Conservation (phyloP, 2,329 filamentous ascomycete genomes). For the Arthrobotrys sinensis region DNA sequence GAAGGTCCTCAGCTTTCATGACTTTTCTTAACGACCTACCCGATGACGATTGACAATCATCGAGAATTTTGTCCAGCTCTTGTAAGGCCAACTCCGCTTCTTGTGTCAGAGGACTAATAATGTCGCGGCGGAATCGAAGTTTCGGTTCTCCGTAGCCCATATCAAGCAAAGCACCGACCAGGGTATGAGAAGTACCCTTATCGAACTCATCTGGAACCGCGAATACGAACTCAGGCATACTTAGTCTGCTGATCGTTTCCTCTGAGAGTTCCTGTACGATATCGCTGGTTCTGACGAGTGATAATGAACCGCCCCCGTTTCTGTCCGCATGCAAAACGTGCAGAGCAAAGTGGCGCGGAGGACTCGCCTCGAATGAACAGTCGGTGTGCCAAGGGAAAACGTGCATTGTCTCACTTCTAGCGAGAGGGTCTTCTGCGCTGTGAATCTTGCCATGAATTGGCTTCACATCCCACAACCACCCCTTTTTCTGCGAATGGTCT, state of each 20-base stretch:
- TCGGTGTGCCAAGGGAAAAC: conserved; percentile 66
- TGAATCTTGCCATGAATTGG: conserved; percentile 61
- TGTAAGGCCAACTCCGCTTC: conserved; percentile 64
- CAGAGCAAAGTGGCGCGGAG: conserved; percentile 65
- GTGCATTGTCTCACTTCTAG: conserved; percentile 64
- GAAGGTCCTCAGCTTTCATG: conserved; percentile 64
- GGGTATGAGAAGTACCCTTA: conserved; percentile 63
- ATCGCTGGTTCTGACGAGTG: conserved; percentile 61
- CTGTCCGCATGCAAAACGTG: conserved; percentile 64
- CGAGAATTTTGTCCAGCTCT: conserved; percentile 65
- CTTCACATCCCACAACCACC: conserved; percentile 65
- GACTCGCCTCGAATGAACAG: conserved; percentile 64
- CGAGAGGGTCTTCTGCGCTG: conserved; percentile 38
- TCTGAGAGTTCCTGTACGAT: conserved; percentile 61
- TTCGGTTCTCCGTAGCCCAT: conserved; percentile 58
- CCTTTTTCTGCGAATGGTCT: conserved; percentile 63
- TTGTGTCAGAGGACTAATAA: conserved; percentile 64
- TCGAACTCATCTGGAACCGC: conserved; percentile 66
- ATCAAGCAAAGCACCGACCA: conserved; percentile 64
- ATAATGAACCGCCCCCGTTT: conserved; percentile 63
- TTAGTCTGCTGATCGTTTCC: conserved; percentile 56
- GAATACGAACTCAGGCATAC: conserved; percentile 62
- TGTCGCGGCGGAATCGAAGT: conserved; percentile 65
- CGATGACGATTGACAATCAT: conserved; percentile 45
- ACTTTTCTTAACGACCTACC: conserved; percentile 61